These are phyloP conservation scores for Aureobasidium sp. DNA, from an alignment of 2,329 filamentous ascomycete species.

Conservation along the genomic window DNA sequence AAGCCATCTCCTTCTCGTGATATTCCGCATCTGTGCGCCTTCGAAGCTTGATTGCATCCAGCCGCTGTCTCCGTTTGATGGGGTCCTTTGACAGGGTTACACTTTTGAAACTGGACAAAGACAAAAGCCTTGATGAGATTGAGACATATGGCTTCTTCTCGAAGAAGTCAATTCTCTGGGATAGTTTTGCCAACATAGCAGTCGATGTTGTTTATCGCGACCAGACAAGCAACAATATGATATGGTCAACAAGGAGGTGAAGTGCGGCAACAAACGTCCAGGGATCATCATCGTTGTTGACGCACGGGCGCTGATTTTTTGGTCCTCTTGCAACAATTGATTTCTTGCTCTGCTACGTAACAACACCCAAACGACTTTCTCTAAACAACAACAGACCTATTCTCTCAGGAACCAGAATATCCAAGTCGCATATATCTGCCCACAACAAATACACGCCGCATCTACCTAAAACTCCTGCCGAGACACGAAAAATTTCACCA, in stretches of 20 bases:
- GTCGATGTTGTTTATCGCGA: not conserved
- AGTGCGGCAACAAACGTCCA: not conserved
- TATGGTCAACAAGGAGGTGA: not conserved
- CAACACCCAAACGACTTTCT: not conserved
- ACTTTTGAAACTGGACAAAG: not conserved
- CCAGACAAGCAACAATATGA: not conserved
- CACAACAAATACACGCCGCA: not conserved
- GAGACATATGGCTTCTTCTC: no score
- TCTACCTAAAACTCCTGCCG: not conserved
- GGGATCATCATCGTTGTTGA: not conserved
- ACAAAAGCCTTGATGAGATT: not conserved
- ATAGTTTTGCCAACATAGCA: not conserved
- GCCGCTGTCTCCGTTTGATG: not conserved
- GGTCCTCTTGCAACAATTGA: not conserved
- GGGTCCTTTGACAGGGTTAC: not conserved
- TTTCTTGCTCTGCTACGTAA: not conserved
- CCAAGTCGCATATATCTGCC: not conserved
- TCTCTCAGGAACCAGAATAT: not conserved
- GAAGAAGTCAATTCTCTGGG: no score
- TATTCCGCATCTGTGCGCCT: not conserved
- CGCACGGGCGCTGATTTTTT: conserved; percentile 4
- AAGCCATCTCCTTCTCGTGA: not conserved
- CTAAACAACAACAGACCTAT: not conserved
- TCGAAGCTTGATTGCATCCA: not conserved
- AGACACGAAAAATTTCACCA: not conserved